Conservation (phyloP, 305 asterid genomes). For the Salvia sclarea region DNA sequence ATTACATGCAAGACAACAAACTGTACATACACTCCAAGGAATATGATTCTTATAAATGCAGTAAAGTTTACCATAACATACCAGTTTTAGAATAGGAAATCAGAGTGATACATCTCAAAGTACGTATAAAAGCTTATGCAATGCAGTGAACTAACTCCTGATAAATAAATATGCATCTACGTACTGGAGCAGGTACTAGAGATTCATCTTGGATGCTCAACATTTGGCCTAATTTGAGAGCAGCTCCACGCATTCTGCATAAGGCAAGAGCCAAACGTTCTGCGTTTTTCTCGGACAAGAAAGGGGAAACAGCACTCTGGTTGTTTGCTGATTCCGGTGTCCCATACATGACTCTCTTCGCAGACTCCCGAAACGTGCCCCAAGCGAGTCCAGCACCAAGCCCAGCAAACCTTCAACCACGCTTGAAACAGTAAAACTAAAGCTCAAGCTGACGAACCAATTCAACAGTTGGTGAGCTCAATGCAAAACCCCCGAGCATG, state of each 20-base stretch:
- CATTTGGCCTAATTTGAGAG: conserved; percentile 96
- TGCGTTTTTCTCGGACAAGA: conserved; percentile 83
- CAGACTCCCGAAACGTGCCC: conserved; percentile 95
- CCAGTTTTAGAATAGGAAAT: not conserved
- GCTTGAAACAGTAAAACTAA: conserved; percentile 28
- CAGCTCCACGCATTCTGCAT: conserved; percentile 99
- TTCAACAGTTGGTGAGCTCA: not conserved
- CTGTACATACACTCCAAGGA: not conserved
- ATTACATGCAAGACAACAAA: not conserved
- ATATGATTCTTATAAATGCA: conserved; percentile 9
- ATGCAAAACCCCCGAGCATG: not conserved
- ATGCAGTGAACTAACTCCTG: conserved; percentile 15
- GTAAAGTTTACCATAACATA: not conserved
- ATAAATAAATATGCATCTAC: conserved; percentile 21
- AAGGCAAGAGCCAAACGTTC: conserved; percentile 95
- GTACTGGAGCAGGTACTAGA: conserved; percentile 90
- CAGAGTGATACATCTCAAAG: conserved; percentile 14
- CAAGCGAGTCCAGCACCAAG: conserved; percentile 98
- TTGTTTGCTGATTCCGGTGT: conserved; percentile 46
- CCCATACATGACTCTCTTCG: conserved; percentile 83
- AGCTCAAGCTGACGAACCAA: conserved; percentile 31
- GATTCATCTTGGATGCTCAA: conserved; percentile 96
- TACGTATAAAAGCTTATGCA: conserved; percentile 2
- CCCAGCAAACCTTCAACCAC: conserved; percentile 76
- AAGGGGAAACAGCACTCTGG: conserved; percentile 61